Evolutionary conservation across 768 basidiomycete genomes (phyloP).

Genomic region (Leccinum longicurvipes): DNA sequence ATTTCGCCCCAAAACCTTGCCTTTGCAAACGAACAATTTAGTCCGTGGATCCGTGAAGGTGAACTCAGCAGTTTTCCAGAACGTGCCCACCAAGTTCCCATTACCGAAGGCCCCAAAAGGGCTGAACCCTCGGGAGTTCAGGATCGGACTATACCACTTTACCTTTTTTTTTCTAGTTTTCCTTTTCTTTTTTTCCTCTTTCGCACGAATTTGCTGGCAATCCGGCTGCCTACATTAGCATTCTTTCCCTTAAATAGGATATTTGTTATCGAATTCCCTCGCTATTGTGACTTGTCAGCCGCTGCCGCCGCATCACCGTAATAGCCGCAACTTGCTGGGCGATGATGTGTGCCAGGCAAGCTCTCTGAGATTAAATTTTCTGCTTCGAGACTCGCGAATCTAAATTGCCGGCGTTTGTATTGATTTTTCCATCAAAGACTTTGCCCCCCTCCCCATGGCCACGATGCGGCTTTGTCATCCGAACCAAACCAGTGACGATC

Average conservation of each 20-base stretch:
- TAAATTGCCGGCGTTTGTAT: slow-evolving; percentile 13
- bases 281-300: slow-evolving; percentile 11
- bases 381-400: slow-evolving; percentile 15
- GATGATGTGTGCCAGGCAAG: slow-evolving; percentile 2
- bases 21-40: slow-evolving; percentile 2
- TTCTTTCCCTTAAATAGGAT: slow-evolving; percentile 16
- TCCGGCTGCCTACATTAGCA: slow-evolving; percentile 12
- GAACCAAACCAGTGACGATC: slow-evolving; percentile 12
- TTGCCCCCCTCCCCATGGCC: slow-evolving; percentile 3
- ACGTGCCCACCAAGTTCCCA: slow-evolving; percentile 11
- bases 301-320: slow-evolving; percentile 16
- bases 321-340: slow-evolving; percentile 2
- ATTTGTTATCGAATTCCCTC: slow-evolving; percentile 12
- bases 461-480: slow-evolving; percentile 13
- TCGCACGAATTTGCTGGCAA: slow-evolving; percentile 17
- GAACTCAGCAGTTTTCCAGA: slow-evolving; percentile 4
- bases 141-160: slow-evolving; percentile 14
- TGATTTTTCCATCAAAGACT: slow-evolving; percentile 14
- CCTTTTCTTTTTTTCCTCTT: too few relatives aligned
- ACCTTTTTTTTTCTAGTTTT: background rate
- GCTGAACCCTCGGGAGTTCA: slow-evolving; percentile 8
- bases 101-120: slow-evolving; percentile 11
- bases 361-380: slow-evolving; percentile 18
- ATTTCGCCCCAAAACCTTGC: slow-evolving; percentile 11
- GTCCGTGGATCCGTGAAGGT: slow-evolving; percentile 11